phyloP scores from a whole-genome alignment of 352 stramenopile species.

The Halophytophthora polymorphica region DNA sequence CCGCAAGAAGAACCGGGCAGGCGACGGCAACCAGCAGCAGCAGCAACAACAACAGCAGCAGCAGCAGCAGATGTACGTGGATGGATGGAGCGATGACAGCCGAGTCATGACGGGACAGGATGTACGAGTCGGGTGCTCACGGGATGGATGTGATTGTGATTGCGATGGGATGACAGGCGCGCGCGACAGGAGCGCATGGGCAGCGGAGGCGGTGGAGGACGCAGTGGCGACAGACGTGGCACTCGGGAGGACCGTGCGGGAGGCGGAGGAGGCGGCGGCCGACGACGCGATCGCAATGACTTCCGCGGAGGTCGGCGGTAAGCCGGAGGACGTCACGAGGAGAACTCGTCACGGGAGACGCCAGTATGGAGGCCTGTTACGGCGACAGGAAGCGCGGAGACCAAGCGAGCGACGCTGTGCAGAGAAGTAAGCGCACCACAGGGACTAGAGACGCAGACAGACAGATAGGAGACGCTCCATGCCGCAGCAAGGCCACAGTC shows the following conservation, averaged over 20 bases:
- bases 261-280: conserved; percentile 15
- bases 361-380: no score
- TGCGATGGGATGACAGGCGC: conserved; percentile 15
- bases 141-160: conserved; percentile 5
- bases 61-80: conserved; percentile 56
- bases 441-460: no score
- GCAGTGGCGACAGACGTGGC: conserved; percentile 20
- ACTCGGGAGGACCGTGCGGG: conserved; percentile 24
- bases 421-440: no score
- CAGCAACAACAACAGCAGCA: conserved; percentile 19
- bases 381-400: no score
- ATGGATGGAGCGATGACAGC: no score
- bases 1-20: conserved; percentile 47
- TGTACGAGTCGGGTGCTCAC: not conserved
- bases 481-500: no score
- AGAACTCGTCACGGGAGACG: no score
- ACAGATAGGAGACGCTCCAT: no score
- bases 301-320: conserved; percentile 46
- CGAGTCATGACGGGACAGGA: not conserved
- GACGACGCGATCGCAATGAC: conserved; percentile 37
- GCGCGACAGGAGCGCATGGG: conserved; percentile 26
- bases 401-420: no score
- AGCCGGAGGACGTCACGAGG: not conserved
- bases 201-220: conserved; percentile 14
- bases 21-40: conserved; percentile 22